These are phyloP conservation scores for Cladophialophora exuberans DNA, from an alignment of 2,329 filamentous ascomycete genomes.

Conservation along the genomic window DNA sequence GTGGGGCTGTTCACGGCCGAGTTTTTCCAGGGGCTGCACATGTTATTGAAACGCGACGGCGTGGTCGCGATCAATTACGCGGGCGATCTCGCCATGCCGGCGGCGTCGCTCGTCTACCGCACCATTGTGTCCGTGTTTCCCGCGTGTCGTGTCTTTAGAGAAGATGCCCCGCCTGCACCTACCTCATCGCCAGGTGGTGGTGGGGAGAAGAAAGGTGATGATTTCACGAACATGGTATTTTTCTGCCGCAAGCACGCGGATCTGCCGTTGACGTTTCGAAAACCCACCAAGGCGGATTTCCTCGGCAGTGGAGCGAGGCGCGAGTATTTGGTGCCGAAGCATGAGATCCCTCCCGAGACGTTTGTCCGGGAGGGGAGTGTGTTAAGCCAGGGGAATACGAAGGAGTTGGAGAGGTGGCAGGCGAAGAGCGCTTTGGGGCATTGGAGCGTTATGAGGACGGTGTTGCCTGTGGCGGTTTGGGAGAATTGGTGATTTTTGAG, in stretches of 20 bases:
- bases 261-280: slow-evolving; percentile 65
- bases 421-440: slow-evolving; percentile 77
- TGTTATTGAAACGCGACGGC: slow-evolving; percentile 75
- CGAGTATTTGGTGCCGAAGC: slow-evolving; percentile 70
- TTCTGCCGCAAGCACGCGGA: slow-evolving; percentile 78
- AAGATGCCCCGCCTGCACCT: slow-evolving; percentile 61
- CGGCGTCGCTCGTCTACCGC: slow-evolving; percentile 76
- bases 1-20: slow-evolving; percentile 83
- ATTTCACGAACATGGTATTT: slow-evolving; percentile 96
- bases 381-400: slow-evolving; percentile 66
- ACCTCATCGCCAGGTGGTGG: no score
- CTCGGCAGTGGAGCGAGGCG: slow-evolving; percentile 71
- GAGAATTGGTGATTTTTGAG: slow-evolving; percentile 72
- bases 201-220: slow-evolving; percentile 52
- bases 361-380: slow-evolving; percentile 55
- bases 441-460: slow-evolving; percentile 88
- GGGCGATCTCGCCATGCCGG: slow-evolving; percentile 77
- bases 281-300: slow-evolving; percentile 66
- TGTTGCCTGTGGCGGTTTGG: slow-evolving; percentile 79
- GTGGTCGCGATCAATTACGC: slow-evolving; percentile 96
- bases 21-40: slow-evolving; percentile 72
- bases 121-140: slow-evolving; percentile 84
- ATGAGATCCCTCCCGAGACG: slow-evolving; percentile 64
- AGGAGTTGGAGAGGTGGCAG: slow-evolving; percentile 71
- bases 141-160: slow-evolving; percentile 88